These are phyloP conservation scores for Xylariaceae sp. DNA, from an alignment of 2,329 filamentous ascomycete species.

Conservation along the genomic window DNA sequence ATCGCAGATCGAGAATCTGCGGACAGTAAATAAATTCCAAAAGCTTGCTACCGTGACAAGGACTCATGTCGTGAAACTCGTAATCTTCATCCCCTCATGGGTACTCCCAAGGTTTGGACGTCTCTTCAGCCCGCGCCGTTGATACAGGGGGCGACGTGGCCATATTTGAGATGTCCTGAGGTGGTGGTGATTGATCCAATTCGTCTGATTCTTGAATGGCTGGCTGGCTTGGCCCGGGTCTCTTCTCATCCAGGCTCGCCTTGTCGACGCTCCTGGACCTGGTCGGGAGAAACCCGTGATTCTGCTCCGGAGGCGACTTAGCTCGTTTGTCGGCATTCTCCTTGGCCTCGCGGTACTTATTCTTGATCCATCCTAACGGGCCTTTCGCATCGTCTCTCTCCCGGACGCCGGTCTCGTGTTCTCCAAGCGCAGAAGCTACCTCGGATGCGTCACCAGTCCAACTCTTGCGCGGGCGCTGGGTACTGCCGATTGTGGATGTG, in stretches of 20 bases:
- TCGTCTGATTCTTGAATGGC: slow-evolving; percentile 9
- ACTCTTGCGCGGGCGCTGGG: slow-evolving; percentile 43
- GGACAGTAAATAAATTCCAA: too few relatives aligned
- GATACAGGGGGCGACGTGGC: slow-evolving; percentile 25
- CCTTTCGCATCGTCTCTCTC: slow-evolving; percentile 47
- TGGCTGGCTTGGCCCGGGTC: slow-evolving; percentile 6
- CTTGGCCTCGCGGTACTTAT: slow-evolving; percentile 55
- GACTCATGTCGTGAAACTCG: too few relatives aligned
- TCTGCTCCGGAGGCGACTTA: slow-evolving; percentile 48
- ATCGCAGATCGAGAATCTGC: too few relatives aligned
- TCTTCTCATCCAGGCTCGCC: slow-evolving; percentile 35
- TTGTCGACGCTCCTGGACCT: slow-evolving; percentile 46
- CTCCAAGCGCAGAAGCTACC: slow-evolving; percentile 34
- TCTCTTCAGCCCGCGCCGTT: slow-evolving; percentile 24
- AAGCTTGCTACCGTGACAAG: too few relatives aligned
- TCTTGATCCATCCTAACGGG: slow-evolving; percentile 53
- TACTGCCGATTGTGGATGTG: slow-evolving; percentile 62
- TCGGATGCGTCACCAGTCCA: slow-evolving; percentile 49
- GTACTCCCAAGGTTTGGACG: slow-evolving; percentile 22
- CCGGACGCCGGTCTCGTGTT: slow-evolving; percentile 33
- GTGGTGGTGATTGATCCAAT: slow-evolving; percentile 11
- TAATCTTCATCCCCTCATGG: not conserved
- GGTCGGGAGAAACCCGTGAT: slow-evolving; percentile 30
- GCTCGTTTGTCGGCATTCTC: slow-evolving; percentile 50
- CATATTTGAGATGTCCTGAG: slow-evolving; percentile 26